A percentile compares a stretch with the other conserved stretches of the same genome.
phyloP scores from a whole-genome alignment of 2,329 filamentous ascomycete genomes.

The Daldinia sp. region DNA sequence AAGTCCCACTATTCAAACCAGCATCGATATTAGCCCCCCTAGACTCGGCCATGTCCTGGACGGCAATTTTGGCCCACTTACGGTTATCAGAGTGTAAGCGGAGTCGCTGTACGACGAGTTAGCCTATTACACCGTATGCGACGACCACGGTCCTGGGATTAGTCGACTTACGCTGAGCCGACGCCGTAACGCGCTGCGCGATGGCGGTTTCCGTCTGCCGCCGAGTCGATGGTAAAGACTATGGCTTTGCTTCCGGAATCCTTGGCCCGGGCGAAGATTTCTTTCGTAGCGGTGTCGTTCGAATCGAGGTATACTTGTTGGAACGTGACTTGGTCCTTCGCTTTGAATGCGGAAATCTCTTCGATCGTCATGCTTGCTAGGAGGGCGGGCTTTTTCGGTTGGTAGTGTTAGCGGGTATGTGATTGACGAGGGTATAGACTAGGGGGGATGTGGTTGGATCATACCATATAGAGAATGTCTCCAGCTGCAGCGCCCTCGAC shows the following conservation, averaged over 20 bases:
- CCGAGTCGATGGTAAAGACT: slow-evolving; percentile 42
- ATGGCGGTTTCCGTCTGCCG: slow-evolving; percentile 39
- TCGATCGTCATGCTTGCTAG: slow-evolving; percentile 40
- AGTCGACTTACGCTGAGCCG: slow-evolving; percentile 32
- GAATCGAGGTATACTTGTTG: slow-evolving; percentile 43
- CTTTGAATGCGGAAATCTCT: slow-evolving; percentile 39
- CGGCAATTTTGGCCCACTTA: slow-evolving; percentile 14
- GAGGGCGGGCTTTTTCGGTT: slow-evolving; percentile 28
- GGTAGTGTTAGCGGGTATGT: slow-evolving; percentile 5
- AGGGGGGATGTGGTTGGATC: neutral
- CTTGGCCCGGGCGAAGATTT: slow-evolving; percentile 35
- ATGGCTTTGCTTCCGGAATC: slow-evolving; percentile 37
- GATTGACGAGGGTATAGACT: neutral
- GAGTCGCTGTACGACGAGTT: slow-evolving; percentile 26
- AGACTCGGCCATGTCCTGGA: neutral
- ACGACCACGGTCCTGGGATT: neutral
- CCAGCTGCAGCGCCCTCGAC: slow-evolving; percentile 51
- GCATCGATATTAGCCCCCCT: slow-evolving; percentile 8
- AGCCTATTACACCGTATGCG: slow-evolving; percentile 1
- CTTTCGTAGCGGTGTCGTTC: slow-evolving; percentile 39
- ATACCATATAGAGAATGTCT: slow-evolving; percentile 52
- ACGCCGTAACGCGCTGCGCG: slow-evolving; percentile 40
- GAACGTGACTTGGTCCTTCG: slow-evolving; percentile 39
- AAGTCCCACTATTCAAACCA: slow-evolving; percentile 39
- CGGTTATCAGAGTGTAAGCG: slow-evolving; percentile 29